A percentile compares a stretch with the other conserved stretches of the same genome.
phyloP scores from a whole-genome alignment of 306 rosid genomes.

The Quercus agrifolia region DNA sequence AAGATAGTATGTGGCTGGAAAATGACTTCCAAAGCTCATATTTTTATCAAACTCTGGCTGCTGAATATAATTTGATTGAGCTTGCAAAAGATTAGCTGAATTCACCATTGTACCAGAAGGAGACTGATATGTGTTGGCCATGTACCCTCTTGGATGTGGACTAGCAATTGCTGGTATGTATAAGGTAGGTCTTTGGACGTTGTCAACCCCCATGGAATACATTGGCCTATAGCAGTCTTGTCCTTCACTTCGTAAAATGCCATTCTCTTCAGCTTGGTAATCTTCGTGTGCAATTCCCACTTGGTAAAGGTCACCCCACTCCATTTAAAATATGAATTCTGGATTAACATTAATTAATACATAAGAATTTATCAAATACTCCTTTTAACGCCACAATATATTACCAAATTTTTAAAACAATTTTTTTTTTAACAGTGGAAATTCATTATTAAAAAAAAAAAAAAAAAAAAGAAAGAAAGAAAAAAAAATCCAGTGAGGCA shows the following conservation, averaged over 20 bases:
- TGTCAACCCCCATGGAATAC: not conserved
- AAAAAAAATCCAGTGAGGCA: not conserved
- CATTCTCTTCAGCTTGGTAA: not conserved
- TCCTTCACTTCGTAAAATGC: not conserved
- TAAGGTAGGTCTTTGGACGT: not conserved
- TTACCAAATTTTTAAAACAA: not conserved
- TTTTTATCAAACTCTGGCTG: too few relatives aligned
- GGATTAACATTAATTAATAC: not conserved
- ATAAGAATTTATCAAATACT: not conserved
- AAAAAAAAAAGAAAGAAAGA: not conserved
- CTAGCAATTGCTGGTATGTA: too few relatives aligned
- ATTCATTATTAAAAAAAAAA: not conserved
- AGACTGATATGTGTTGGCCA: too few relatives aligned
- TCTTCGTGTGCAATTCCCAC: not conserved
- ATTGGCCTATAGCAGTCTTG: not conserved
- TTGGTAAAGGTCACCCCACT: not conserved
- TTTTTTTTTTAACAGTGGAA: not conserved
- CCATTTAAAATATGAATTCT: not conserved
- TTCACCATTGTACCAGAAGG: too few relatives aligned
- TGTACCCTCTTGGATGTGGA: too few relatives aligned
- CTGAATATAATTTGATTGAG: too few relatives aligned
- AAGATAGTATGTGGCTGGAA: too few relatives aligned
- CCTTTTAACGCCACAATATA: not conserved
- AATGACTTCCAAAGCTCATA: too few relatives aligned
- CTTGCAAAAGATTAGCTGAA: too few relatives aligned